Base-by-base conservation (phyloP, 352 stramenopile species). In the Phytophthora podocarpi region DNA sequence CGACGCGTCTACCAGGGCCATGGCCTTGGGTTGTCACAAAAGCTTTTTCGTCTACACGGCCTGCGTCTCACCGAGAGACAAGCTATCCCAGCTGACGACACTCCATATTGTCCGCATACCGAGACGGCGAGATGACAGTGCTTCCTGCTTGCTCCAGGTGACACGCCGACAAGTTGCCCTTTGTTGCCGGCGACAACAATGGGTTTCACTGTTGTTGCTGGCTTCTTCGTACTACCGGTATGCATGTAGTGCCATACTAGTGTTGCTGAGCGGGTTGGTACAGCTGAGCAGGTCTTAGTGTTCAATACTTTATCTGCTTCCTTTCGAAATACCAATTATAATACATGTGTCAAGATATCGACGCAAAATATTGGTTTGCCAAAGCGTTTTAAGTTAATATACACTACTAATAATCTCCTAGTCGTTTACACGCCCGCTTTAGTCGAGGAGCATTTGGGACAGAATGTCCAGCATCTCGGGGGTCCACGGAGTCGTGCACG, bases 391-490 rank as follows among this genome's bases (percentile, higher is more conserved):
- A 67, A 71, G 23, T 71, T 71, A 66, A 13, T 54, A 54, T 70
- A 70, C 61, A 66, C 40, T n/a, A 63, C 27, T 60, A 60, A n/a
- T n/a, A n/a, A n/a, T n/a, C n/a, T 56, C 32, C 41, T 63, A 64
- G 34, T 56, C 30, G 23, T 32, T 57, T 55, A 45, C 37, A 42
- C 40, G 45, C 34, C 4, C 20, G 34, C 50, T 49, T 45, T 68
- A 78, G 45, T 73, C 61, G 9, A 78, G 61, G 10, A 78, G 57
- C 43, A 78, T 73, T 10, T 67, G 53, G 7, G 65, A 67, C 20
- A 78, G 57, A 39, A 78, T 78, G 32, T 75, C 58, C 35, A 78
- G 57, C 70, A 78, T 78, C 48, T 75, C 70, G 3, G 57, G 57
- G 8, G 56, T 78, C 70, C 70, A 78, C 39, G 70, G 70, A n/a